These are phyloP conservation scores for Zizania palustris DNA, from an alignment of 202 grass and related monocot genomes.

Conservation along the genomic window DNA sequence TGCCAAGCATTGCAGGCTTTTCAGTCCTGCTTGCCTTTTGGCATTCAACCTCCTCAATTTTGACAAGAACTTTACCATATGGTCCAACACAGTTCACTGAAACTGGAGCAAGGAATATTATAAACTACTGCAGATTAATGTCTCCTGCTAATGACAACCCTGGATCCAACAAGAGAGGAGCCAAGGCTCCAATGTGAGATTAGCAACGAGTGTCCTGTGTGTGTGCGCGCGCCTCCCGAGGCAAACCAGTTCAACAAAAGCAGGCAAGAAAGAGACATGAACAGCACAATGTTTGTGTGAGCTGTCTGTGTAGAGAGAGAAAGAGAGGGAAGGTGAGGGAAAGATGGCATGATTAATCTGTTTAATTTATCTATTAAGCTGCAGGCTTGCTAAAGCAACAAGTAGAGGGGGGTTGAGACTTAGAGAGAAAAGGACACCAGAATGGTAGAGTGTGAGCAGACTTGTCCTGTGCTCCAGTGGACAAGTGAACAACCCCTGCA, in stretches of 20 bases:
- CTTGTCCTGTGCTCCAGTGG: conserved; percentile 42
- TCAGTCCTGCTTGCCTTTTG: not conserved
- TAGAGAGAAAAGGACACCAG: conserved; percentile 20
- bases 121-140: conserved; percentile 19
- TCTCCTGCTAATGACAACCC: not conserved
- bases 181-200: not conserved
- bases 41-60: conserved; percentile 17
- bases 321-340: not conserved
- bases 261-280: conserved; percentile 60
- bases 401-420: conserved; percentile 28
- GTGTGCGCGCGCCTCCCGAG: not conserved
- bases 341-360: conserved; percentile 45
- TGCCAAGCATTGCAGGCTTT: conserved; percentile 12
- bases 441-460: conserved; percentile 44
- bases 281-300: conserved; percentile 61
- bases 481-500: conserved; percentile 51
- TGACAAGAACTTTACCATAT: not conserved
- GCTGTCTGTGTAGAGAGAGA: conserved; percentile 47
- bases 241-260: conserved; percentile 51
- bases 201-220: conserved; percentile 29
- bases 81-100: conserved; percentile 18
- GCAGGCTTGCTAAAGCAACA: conserved; percentile 51
- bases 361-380: conserved; percentile 32
- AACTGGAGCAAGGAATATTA: conserved; percentile 53
- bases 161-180: conserved; percentile 30